These are phyloP conservation scores for Trichosanthes truncata DNA, from an alignment of 306 rosid species.

Conservation along the genomic window DNA sequence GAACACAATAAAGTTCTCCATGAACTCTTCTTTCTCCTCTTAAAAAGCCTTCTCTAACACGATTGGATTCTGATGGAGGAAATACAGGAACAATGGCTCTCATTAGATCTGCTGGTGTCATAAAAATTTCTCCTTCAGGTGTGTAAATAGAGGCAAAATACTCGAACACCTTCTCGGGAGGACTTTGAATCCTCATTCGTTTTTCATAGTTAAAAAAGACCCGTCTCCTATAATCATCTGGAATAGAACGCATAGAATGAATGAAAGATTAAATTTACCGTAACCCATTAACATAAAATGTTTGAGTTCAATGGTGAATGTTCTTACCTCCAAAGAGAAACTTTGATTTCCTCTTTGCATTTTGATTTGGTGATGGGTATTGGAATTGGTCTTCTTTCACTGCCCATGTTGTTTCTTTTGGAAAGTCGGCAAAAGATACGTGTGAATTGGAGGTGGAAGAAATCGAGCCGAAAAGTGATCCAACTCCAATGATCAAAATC, in stretches of 20 bases:
- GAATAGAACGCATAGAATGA: not conserved
- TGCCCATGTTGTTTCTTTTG: constrained; percentile 11
- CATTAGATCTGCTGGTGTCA: constrained; percentile 71
- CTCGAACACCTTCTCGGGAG: constrained; percentile 71
- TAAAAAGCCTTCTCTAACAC: constrained; percentile 59
- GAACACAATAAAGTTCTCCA: constrained; percentile 33
- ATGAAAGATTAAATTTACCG: not conserved
- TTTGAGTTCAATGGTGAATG: not conserved
- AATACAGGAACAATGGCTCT: constrained; percentile 65
- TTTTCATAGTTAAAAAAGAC: constrained; percentile 71
- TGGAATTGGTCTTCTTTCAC: constrained; percentile 16
- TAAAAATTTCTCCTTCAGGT: constrained; percentile 37
- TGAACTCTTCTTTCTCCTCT: constrained; percentile 50
- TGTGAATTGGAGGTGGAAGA: constrained; percentile 16
- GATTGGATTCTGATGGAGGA: constrained; percentile 58
- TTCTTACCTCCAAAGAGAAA: constrained; percentile 45
- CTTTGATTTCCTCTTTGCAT: constrained; percentile 16
- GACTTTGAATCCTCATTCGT: constrained; percentile 53
- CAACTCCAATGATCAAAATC: constrained; percentile 33
- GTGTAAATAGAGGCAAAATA: constrained; percentile 47
- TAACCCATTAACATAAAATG: not conserved
- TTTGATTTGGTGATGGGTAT: constrained; percentile 10
- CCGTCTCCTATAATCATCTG: constrained; percentile 51
- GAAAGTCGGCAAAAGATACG: constrained; percentile 30
- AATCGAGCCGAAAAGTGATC: constrained; percentile 32